These are phyloP conservation scores for Populus davidiana DNA, from an alignment of 345 rosid species.

Conservation along the genomic window DNA sequence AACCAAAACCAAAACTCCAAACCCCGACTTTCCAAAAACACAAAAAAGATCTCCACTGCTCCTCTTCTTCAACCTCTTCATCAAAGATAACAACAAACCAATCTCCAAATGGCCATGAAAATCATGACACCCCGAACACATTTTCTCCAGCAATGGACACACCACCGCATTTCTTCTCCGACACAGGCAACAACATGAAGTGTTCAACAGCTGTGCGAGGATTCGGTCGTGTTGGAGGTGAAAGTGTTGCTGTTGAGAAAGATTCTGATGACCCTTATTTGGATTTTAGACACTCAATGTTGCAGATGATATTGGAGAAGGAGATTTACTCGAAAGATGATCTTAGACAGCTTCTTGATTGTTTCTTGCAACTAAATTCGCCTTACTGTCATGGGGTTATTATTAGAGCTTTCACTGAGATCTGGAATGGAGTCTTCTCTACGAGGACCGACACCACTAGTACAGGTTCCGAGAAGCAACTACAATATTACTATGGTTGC, in stretches of 20 bases:
- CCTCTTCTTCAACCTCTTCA: slow-evolving; percentile 27
- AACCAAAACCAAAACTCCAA: slow-evolving; percentile 35
- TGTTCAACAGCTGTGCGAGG: slow-evolving; percentile 38
- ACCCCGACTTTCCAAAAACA: slow-evolving; percentile 15
- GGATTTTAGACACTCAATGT: slow-evolving; percentile 89
- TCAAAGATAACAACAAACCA: slow-evolving; percentile 11
- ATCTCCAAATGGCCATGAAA: slow-evolving; percentile 2
- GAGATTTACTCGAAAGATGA: slow-evolving; percentile 82
- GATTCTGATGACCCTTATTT: slow-evolving; percentile 89
- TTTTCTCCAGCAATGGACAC: slow-evolving; percentile 36
- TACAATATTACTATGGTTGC: background rate
- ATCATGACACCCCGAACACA: slow-evolving; percentile 24
- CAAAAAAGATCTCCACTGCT: slow-evolving; percentile 14
- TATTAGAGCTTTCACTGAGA: slow-evolving; percentile 84
- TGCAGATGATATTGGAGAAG: slow-evolving; percentile 91
- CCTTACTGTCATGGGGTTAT: slow-evolving; percentile 78
- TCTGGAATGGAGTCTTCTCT: slow-evolving; percentile 82
- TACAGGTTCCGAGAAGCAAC: background rate
- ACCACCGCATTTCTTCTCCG: slow-evolving; percentile 15
- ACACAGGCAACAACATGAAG: slow-evolving; percentile 19
- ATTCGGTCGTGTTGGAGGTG: slow-evolving; percentile 54
- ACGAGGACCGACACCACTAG: slow-evolving; percentile 16
- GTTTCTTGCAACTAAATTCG: slow-evolving; percentile 79
- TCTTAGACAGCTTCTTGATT: slow-evolving; percentile 69
- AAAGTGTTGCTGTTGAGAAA: slow-evolving; percentile 85